Base-by-base conservation (phyloP, 1,284 basidiomycete genomes). In the Ceratobasidium sp. region DNA sequence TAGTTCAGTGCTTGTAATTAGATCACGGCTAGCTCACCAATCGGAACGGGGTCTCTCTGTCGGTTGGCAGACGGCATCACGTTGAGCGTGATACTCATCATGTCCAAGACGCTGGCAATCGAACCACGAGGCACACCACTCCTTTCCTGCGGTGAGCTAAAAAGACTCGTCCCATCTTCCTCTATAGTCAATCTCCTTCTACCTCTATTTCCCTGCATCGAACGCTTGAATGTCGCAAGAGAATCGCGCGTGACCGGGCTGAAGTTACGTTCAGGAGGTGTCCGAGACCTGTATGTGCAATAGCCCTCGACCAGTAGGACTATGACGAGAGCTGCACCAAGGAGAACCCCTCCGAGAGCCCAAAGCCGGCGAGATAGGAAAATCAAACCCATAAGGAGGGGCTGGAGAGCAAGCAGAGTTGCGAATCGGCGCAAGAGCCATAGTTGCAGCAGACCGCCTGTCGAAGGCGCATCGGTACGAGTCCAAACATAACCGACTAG, bases 31-130 rank as follows among this genome's bases (percentile, higher is more conserved):
- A 21, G 84, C 88, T 80, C 79, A 90, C 90, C 82, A 46, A 92
- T 83, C 16, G 90, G 90, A 18, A 92, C 84, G 36, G 89, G 71
- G 26, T 73, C 88, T 74, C 85, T 83, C 45, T 81, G 78, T 50
- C 84, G 84, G n/a, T 85, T 84, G 18, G 84, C 80, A 1, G 87
- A 85, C 1, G 90, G 90, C 82, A 86, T 85, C 16, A 91, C 89
- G 1, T 90, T 89, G 41, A 92, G 82, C 16, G 89, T 92, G 71
- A 88, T 77, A 72, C 88, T 89, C 89, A 92, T 91, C 90, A 92
- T 91, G 77, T 92, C 90, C 72, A 92, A 81, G 62, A 92, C 89
- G 30, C 87, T 89, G 2, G 90, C 89, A 82, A 91, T 88, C 1
- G 89, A 91, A 16, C 89, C 88, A 71, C 90, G 84, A 45, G 83